phyloP scores from a whole-genome alignment of 164 flowering plant species.

The Kingdonia uniflora region DNA sequence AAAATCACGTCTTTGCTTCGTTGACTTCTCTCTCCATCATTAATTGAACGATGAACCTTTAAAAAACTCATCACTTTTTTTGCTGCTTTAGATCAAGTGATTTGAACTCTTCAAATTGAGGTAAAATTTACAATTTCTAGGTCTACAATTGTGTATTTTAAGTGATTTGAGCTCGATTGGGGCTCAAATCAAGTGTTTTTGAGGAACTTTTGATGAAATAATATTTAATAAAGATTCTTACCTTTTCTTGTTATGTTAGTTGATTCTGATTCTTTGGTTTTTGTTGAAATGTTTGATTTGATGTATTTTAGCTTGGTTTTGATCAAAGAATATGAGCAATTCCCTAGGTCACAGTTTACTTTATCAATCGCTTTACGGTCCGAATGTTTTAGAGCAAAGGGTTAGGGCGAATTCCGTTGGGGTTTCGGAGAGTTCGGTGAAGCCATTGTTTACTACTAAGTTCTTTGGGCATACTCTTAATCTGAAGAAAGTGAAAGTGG shows the following conservation, averaged over 20 bases:
- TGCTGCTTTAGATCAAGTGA: no score
- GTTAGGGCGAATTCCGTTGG: constrained; percentile 25
- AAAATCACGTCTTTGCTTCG: not conserved
- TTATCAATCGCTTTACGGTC: constrained; percentile 30
- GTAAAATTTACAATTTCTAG: no score
- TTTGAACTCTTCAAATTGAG: no score
- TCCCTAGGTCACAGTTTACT: constrained; percentile 41
- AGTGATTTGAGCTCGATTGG: not conserved
- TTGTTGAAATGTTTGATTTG: not conserved
- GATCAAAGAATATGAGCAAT: constrained; percentile 51
- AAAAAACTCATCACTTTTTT: no score
- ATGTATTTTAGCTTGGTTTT: constrained; percentile 4
- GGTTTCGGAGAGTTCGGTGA: constrained; percentile 18
- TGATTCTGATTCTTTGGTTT: not conserved
- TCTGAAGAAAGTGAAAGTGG: constrained; percentile 13
- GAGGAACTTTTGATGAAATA: no score
- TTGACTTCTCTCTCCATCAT: not conserved
- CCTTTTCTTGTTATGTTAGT: no score
- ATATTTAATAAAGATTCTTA: no score
- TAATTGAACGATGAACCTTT: no score
- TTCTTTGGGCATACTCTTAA: constrained; percentile 25
- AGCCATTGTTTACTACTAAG: constrained; percentile 22
- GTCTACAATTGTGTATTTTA: no score
- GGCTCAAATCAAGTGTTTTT: no score
- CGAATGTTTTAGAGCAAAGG: constrained; percentile 32